Evolutionary conservation across 2,329 filamentous ascomycete genomes (phyloP).

Genomic region (Penicillium freii): DNA sequence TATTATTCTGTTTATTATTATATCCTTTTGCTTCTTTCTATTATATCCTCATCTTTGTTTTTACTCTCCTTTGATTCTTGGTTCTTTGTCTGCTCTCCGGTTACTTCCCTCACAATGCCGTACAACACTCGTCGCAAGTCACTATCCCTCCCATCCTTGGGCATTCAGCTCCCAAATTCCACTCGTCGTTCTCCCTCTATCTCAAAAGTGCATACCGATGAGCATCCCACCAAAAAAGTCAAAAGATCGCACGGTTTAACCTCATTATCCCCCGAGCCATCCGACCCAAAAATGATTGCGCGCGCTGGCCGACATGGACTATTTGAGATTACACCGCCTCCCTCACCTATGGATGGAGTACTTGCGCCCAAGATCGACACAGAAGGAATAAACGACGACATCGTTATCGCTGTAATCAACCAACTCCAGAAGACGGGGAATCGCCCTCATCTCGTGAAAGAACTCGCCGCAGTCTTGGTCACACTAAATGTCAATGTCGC

Average conservation of each 20-base stretch:
- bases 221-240: slow-evolving; percentile 62
- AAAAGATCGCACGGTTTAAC: slow-evolving; percentile 70
- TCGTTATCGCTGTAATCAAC: slow-evolving; percentile 84
- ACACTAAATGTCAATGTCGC: slow-evolving; percentile 78
- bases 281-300: slow-evolving; percentile 27
- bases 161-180: slow-evolving; percentile 73
- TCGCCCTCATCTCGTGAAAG: slow-evolving; percentile 89
- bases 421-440: slow-evolving; percentile 89
- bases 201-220: slow-evolving; percentile 62
- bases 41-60: slow-evolving; percentile 1
- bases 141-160: slow-evolving; percentile 84
- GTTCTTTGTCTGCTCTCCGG: slow-evolving; percentile 18
- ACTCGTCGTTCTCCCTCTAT: slow-evolving; percentile 59
- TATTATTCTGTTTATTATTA: slow-evolving; percentile 17
- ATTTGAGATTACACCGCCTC: slow-evolving; percentile 74
- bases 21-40: slow-evolving; percentile 9
- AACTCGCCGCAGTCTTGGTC: slow-evolving; percentile 77
- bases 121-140: slow-evolving; percentile 98
- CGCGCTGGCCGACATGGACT: slow-evolving; percentile 47
- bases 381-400: slow-evolving; percentile 86
- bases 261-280: slow-evolving; percentile 43
- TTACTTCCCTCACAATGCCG: slow-evolving; percentile 60
- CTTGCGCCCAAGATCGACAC: slow-evolving; percentile 65
- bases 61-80: slow-evolving; percentile 4
- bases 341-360: slow-evolving; percentile 61